Percentiles rank a stretch among this genome's conserved stretches.
Evolutionary conservation across 2,329 filamentous ascomycete species (phyloP).

Genomic region (Plenodomus lindquistii): DNA sequence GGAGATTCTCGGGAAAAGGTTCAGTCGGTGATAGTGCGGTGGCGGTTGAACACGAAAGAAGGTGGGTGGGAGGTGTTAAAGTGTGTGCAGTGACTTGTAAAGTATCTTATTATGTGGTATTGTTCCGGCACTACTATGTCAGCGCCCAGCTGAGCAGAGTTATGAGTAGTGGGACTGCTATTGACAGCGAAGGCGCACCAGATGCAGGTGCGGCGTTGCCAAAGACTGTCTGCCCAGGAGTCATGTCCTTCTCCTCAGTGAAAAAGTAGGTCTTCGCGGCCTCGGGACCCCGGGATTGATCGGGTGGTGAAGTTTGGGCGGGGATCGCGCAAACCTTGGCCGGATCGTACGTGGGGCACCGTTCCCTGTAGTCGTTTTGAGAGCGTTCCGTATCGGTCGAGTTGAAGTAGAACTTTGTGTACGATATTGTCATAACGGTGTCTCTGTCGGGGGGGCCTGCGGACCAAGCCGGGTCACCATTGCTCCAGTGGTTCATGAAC

Average conservation of each 20-base stretch:
- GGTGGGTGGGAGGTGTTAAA: neutral
- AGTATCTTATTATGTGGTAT: conserved; percentile 9
- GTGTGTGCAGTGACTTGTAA: conserved; percentile 1
- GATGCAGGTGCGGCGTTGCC: conserved; percentile 22
- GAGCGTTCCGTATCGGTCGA: conserved; percentile 53
- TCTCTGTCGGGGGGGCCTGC: conserved; percentile 68
- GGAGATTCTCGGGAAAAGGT: conserved; percentile 2
- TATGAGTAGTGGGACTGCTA: conserved; percentile 29
- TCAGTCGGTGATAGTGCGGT: neutral
- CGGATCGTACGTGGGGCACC: conserved; percentile 34
- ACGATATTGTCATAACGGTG: conserved; percentile 66
- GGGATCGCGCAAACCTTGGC: conserved; percentile 41
- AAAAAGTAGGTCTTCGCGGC: conserved; percentile 45
- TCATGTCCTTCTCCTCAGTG: conserved; percentile 28
- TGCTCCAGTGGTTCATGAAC: conserved; percentile 77
- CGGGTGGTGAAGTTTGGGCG: conserved; percentile 34
- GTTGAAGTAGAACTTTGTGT: conserved; percentile 82
- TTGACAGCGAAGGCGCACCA: conserved; percentile 18
- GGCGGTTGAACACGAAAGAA: conserved; percentile 1
- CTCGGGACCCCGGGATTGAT: conserved; percentile 25
- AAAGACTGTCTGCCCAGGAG: conserved; percentile 36
- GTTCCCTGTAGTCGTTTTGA: conserved; percentile 34
- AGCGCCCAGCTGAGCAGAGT: conserved; percentile 33
- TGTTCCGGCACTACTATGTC: conserved; percentile 18
- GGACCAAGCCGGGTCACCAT: conserved; percentile 73